Evolutionary conservation across 345 rosid species (phyloP), one percentile per base, ranked within the genome.

Genomic region (Microcos paniculata): DNA sequence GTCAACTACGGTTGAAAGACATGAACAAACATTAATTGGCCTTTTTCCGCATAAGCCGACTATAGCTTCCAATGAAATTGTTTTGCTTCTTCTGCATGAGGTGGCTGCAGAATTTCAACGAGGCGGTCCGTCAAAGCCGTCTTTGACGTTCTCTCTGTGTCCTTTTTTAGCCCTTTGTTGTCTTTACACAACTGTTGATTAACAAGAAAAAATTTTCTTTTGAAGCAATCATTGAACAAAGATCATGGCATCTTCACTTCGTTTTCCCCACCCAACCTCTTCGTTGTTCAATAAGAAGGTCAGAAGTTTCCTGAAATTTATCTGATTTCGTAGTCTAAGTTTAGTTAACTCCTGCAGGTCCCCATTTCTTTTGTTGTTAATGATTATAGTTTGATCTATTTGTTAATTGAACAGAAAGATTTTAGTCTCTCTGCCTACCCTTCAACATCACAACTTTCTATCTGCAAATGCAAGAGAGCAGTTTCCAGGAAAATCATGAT

Each of bases 401-500:
- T 43, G 21, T 45, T 62, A 43, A 58, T 13, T n/a, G 24, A 3
- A 21, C 88, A 83, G 89, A 86, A 81, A 76, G 91, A 86, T 78
- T 77, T 84, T 71, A 88, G 87, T 28, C 49, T 82, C 45, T 82
- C 90, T 33, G 78, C 80, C 23, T 85, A 86, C 71, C 38, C 86
- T 13, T 84, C 83, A 21, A 45, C 90, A 0, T 84, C 89, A 14
- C 84, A 82, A 69, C 49, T 82, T 9, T 87, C 83, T 55, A 21
- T 83, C 63, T 84, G 79, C 75, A 85, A 78, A 84, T 90, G 91
- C 82, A 86, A 78, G 84, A 88, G 78, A 62, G 62, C 85, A 46
- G 75, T 85, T 45, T 82, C 91, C 12, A 85, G 78, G 84, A 88
- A 79, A 81, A 88, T 91, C 70, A 89, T 83, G n/a, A 85, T 93